phyloP scores from a whole-genome alignment of 192 early-diverging fungal species.

The Phlyctochytrium arcticum region DNA sequence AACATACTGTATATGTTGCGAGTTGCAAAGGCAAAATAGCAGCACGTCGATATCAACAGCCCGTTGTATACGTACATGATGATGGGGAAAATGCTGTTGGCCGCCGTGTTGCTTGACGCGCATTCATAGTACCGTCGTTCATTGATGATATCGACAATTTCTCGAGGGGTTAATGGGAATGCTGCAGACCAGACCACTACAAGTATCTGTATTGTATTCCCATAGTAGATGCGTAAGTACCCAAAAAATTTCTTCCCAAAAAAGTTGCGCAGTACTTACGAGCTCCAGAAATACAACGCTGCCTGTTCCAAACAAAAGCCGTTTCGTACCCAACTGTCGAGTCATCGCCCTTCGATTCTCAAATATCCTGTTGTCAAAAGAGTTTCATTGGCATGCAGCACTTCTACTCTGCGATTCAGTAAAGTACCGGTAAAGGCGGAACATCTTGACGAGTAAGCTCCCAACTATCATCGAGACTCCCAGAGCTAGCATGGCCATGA shows the following conservation, averaged over 20 bases:
- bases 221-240: too few species aligned
- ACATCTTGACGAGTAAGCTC: conserved; percentile 14
- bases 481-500: neutral
- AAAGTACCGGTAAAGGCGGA: conserved; percentile 4
- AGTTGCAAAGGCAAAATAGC: conserved; percentile 23
- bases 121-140: conserved; percentile 11
- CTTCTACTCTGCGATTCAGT: neutral
- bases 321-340: neutral
- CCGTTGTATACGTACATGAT: conserved; percentile 14
- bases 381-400: neutral
- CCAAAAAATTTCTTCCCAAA: too few species aligned
- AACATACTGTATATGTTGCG: conserved; percentile 25
- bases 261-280: too few species aligned
- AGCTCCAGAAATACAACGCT: neutral
- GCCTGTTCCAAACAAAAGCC: neutral
- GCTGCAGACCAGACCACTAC: neutral
- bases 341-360: conserved; percentile 1
- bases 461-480: conserved; percentile 7
- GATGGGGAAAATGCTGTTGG: neutral
- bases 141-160: neutral
- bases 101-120: neutral
- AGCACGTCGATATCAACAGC: conserved; percentile 2
- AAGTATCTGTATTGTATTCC: neutral
- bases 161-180: neutral
- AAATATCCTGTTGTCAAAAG: conserved; percentile 2